phyloP scores from a whole-genome alignment of 495 filamentous ascomycete species.

The Clohesyomyces aquaticus region DNA sequence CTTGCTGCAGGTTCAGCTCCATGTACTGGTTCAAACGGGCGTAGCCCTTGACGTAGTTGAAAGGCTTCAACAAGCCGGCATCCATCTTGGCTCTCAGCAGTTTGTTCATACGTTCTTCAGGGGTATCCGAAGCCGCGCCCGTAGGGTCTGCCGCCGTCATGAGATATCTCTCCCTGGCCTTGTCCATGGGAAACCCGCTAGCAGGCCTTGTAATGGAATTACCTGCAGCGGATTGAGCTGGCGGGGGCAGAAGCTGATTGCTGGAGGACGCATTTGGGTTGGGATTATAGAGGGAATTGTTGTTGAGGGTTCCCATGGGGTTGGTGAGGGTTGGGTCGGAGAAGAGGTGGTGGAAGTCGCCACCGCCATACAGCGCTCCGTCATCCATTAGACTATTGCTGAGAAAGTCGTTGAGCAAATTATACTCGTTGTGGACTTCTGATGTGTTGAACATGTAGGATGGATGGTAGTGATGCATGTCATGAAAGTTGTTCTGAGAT shows the following conservation, averaged over 20 bases:
- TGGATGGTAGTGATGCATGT: conserved; percentile 91
- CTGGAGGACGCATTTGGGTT: conserved; percentile 31
- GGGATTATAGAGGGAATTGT: conserved; percentile 35
- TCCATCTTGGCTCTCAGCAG: conserved; percentile 94
- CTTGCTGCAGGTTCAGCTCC: conserved; percentile 77
- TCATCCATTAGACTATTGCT: conserved; percentile 86
- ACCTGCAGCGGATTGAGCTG: conserved; percentile 44
- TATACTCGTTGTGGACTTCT: conserved; percentile 94
- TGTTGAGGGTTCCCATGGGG: conserved; percentile 50
- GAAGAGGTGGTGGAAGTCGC: conserved; percentile 61
- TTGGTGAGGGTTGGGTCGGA: conserved; percentile 60
- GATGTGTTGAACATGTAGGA: conserved; percentile 95
- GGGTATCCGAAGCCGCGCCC: conserved; percentile 86
- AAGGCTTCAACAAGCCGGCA: conserved; percentile 89
- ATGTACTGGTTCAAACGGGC: conserved; percentile 86
- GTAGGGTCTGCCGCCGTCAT: conserved; percentile 94
- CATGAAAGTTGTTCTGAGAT: conserved; percentile 80
- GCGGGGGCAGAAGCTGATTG: conserved; percentile 38
- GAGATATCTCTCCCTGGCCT: conserved; percentile 88
- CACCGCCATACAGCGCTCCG: conserved; percentile 65
- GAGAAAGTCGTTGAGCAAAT: conserved; percentile 93
- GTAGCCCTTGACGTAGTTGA: conserved; percentile 98
- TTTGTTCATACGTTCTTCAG: conserved; percentile 93
- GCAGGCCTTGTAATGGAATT: conserved; percentile 63
- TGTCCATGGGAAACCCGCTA: conserved; percentile 69